phyloP scores from a whole-genome alignment of 441 rosid species.

The Pelargonium fulgidum region DNA sequence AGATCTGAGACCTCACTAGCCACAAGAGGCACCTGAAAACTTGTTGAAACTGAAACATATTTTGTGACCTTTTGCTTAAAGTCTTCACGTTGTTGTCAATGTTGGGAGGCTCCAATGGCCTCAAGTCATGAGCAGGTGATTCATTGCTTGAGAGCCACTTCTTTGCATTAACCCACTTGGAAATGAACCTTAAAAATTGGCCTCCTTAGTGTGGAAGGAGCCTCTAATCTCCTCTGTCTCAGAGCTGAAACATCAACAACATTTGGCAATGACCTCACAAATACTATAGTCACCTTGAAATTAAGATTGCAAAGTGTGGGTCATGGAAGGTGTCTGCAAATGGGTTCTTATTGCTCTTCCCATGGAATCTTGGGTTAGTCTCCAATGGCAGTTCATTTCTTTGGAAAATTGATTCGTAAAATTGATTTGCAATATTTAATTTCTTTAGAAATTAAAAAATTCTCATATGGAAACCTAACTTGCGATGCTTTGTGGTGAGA shows the following conservation, averaged over 20 bases:
- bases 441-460: no score
- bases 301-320: slow-evolving; percentile 66
- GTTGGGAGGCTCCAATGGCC: no score
- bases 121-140: slow-evolving; percentile 63
- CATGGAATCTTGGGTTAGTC: slow-evolving; percentile 31
- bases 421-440: no score
- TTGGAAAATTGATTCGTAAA: no score
- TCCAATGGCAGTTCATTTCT: slow-evolving; percentile 39
- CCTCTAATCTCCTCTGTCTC: slow-evolving; percentile 45
- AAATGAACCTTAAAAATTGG: slow-evolving; percentile 90
- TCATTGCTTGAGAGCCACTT: slow-evolving; percentile 64
- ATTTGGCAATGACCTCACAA: slow-evolving; percentile 54
- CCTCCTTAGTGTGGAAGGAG: slow-evolving; percentile 79
- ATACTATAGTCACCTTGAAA: slow-evolving; percentile 66
- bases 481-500: no score
- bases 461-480: no score
- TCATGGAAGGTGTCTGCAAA: slow-evolving; percentile 48
- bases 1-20: slow-evolving; percentile 44
- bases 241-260: slow-evolving; percentile 40
- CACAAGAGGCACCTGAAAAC: no score
- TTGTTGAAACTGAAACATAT: slow-evolving; percentile 31
- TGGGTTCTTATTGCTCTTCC: slow-evolving; percentile 43
- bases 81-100: slow-evolving; percentile 33
- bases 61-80: slow-evolving; percentile 36
- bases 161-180: slow-evolving; percentile 93